These are phyloP conservation scores for Pittosporum tobira DNA, from an alignment of 129 eudicot species.

Conservation along the genomic window DNA sequence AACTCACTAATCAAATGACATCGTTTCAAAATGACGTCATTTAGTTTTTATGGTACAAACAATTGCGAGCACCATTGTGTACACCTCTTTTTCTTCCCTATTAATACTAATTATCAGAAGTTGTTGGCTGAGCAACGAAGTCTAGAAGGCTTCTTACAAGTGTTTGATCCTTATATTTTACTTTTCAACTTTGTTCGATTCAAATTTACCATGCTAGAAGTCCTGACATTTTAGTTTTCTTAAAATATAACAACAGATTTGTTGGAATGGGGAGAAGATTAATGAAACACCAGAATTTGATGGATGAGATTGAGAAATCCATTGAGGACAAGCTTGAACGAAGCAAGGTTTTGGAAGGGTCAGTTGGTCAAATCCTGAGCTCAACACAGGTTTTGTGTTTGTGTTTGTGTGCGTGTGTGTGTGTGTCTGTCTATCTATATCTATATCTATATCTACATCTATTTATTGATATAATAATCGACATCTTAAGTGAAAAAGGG, in stretches of 20 bases:
- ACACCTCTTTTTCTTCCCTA: no score
- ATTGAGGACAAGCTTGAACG: constrained; percentile 69
- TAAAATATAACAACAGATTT: constrained; percentile 29
- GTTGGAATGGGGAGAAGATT: constrained; percentile 53
- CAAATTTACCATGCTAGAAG: not conserved
- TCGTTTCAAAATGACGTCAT: no score
- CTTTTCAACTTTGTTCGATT: no score
- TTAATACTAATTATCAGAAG: no score
- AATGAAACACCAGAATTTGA: constrained; percentile 56
- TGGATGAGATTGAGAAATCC: constrained; percentile 49
- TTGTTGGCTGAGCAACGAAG: not conserved
- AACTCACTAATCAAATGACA: no score
- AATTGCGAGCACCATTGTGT: no score
- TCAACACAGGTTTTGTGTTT: constrained; percentile 74
- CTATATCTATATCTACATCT: no score
- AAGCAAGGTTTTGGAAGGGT: constrained; percentile 64
- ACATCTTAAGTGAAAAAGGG: not conserved
- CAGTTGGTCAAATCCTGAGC: constrained; percentile 63
- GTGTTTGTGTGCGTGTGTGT: no score
- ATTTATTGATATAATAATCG: no score
- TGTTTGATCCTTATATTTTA: not conserved
- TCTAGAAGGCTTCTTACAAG: not conserved
- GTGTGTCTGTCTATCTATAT: no score
- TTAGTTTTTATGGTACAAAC: no score
- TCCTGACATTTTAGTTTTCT: not conserved